These are phyloP conservation scores for Hippophae tibetana DNA, from an alignment of 306 rosid genomes.

Conservation along the genomic window DNA sequence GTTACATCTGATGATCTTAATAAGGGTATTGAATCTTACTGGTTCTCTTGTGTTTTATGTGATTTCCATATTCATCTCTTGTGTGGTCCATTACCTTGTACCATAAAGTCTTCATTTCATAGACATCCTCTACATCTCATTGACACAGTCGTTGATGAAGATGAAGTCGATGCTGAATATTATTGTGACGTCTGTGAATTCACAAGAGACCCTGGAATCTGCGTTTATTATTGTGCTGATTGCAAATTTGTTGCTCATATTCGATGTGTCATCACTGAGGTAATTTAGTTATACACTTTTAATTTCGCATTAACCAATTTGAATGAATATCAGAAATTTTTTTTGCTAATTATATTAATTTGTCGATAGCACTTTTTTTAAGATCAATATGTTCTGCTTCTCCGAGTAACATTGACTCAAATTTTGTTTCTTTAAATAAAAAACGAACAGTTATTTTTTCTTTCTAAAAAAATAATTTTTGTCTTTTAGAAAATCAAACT, in stretches of 20 bases:
- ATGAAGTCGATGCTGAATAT: neutral
- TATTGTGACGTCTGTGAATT: constrained; percentile 4
- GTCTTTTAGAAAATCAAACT: too few relatives aligned
- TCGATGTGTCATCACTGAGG: constrained; percentile 1
- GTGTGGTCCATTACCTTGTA: constrained; percentile 7
- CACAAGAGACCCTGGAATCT: neutral
- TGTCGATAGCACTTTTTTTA: too few relatives aligned
- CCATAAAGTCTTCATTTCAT: constrained; percentile 1
- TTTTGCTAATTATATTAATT: too few relatives aligned
- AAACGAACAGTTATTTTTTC: too few relatives aligned
- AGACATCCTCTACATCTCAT: neutral
- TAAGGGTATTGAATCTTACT: neutral
- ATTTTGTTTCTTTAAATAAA: too few relatives aligned
- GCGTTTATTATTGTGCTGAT: neutral
- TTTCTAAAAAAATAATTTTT: too few relatives aligned
- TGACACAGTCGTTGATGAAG: constrained; percentile 3
- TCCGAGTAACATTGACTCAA: too few relatives aligned
- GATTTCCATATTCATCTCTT: neutral
- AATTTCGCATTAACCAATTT: too few relatives aligned
- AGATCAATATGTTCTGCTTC: too few relatives aligned
- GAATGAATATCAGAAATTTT: too few relatives aligned
- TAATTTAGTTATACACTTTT: neutral
- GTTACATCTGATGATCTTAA: neutral
- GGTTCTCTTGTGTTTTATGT: neutral
- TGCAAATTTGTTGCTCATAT: neutral